Base-by-base conservation (phyloP, 352 stramenopile species). In the Globisporangium cystogenes region DNA sequence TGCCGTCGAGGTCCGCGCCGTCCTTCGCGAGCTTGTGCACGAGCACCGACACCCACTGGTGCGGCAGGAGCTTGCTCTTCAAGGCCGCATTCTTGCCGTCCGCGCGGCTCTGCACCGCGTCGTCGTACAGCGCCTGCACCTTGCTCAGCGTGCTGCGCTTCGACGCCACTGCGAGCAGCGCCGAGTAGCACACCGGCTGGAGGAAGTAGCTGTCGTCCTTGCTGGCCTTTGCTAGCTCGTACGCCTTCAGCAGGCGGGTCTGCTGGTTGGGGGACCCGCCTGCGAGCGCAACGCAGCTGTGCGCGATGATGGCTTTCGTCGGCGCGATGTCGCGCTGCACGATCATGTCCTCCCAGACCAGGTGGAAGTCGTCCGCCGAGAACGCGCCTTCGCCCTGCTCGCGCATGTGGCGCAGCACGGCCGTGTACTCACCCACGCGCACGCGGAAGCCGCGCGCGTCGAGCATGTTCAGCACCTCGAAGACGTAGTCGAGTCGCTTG, bases 321-420 rank as follows among this genome's bases (percentile, higher is more conserved):
- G 75, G 59, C 7, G 31, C 23, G 29, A 86, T 57, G 14, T 44
- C 63, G 21, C 68, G 70, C 31, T 54, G 47, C 3, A 20, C 12
- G 18, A 29, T 33, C 65, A 87, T 86, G 24, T 75, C 66, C 20
- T 73, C 46, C 55, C 70, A 80, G 14, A 87, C 52, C 26, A 43
- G 20, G 18, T 70, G 67, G 42, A 84, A 76, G 21, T 77, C 70
- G 18, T 64, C 49, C 0, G 42, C 60, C 23, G 48, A 53, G 59
- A 70, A 82, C 36, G 57, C 20, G 0, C 54, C 20, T 7, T 12
- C 24, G 29, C 12, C 21, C 14, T 62, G 44, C 35, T 72, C 69
- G 45, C 62, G 59, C 72, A 87, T 87, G 39, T 57, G 41, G 21
- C 57, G 60, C 36, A 82, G 67, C 7, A 87, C 47, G 1, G 53